Evolutionary conservation across 331 rosid species (phyloP).

Genomic region (Quercus tomentella): DNA sequence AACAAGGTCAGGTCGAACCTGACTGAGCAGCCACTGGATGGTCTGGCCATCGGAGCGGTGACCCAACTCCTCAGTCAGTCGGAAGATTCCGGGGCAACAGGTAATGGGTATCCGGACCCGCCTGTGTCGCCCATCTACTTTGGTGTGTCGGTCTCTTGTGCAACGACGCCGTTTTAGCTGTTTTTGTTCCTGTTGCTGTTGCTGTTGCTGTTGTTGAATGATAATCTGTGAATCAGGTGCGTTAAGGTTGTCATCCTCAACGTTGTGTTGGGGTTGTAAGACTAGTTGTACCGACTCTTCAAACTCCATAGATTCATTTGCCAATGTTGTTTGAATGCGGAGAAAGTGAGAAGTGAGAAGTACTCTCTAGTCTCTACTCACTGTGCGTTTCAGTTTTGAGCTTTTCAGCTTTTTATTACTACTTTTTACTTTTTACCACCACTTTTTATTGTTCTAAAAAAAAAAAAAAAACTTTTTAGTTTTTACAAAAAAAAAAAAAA

Average conservation of each 20-base stretch:
- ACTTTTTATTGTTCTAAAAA: too few species aligned
- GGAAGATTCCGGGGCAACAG: constrained; percentile 25
- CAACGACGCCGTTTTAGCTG: constrained; percentile 5
- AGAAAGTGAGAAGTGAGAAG: too few species aligned
- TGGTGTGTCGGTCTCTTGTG: constrained; percentile 13
- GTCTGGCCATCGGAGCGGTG: constrained; percentile 25
- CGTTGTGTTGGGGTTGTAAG: not conserved
- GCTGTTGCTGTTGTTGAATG: not conserved
- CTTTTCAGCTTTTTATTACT: too few species aligned
- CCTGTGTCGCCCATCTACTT: constrained; percentile 17
- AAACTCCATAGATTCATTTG: not conserved
- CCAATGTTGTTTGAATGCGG: not conserved
- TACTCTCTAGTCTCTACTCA: too few species aligned
- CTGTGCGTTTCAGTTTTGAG: too few species aligned
- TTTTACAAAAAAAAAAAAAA: too few species aligned
- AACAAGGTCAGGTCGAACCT: constrained; percentile 25
- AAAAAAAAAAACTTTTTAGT: too few species aligned
- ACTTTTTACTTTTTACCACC: too few species aligned
- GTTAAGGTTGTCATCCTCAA: not conserved
- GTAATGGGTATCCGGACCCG: constrained; percentile 19
- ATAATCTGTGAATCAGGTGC: not conserved
- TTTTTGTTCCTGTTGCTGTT: not conserved
- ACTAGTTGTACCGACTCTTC: too few species aligned
- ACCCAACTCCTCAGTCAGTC: constrained; percentile 21
- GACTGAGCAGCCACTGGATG: constrained; percentile 26